phyloP scores from a whole-genome alignment of 257 asterid species.

The Thymus mandschuricus region DNA sequence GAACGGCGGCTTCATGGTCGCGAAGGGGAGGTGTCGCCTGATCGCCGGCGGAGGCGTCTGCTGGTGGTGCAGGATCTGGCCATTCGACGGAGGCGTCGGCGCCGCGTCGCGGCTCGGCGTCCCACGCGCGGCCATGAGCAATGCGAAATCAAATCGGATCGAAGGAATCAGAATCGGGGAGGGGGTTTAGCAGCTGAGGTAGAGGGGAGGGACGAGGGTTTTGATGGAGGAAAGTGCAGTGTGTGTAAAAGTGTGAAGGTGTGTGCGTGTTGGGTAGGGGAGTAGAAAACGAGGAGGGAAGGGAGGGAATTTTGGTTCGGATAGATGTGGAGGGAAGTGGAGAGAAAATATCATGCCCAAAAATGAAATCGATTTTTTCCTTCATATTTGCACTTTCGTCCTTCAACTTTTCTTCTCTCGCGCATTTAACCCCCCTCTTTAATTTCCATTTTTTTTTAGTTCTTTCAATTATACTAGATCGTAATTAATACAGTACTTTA shows the following conservation, averaged over 20 bases:
- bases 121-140: constrained; percentile 55
- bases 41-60: constrained; percentile 55
- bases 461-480: neutral
- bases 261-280: constrained; percentile 37
- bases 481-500: too few relatives aligned
- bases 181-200: constrained; percentile 27
- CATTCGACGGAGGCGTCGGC: constrained; percentile 48
- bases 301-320: constrained; percentile 98
- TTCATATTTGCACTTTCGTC: constrained; percentile 40
- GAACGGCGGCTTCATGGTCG: constrained; percentile 83
- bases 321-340: constrained; percentile 89
- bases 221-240: constrained; percentile 35
- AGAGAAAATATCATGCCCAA: constrained; percentile 34
- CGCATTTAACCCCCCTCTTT: neutral
- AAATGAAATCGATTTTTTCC: constrained; percentile 21
- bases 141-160: constrained; percentile 10
- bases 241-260: constrained; percentile 28
- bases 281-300: constrained; percentile 77
- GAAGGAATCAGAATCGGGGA: neutral
- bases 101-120: constrained; percentile 55
- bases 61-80: constrained; percentile 44
- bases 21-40: constrained; percentile 76
- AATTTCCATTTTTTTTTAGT: neutral
- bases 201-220: constrained; percentile 36
- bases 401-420: neutral